Base-by-base conservation (phyloP, 306 rosid species). In the Gynostemma pentaphyllum region DNA sequence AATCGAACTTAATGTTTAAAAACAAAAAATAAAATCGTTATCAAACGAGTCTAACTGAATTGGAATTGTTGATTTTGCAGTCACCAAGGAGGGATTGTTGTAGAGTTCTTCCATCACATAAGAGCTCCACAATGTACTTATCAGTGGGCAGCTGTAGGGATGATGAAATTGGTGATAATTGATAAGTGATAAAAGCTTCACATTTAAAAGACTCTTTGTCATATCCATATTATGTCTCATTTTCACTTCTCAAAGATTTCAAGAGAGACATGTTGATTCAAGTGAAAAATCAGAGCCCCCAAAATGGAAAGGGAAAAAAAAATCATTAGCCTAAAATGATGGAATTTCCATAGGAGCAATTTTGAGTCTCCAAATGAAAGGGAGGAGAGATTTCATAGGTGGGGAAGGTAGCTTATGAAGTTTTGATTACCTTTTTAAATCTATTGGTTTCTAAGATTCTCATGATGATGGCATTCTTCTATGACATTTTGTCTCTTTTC, bases 21-120 rank as follows among this genome's bases (percentile, higher is more conserved):
- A n/a, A n/a, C n/a, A n/a, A n/a, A n/a, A n/a, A n/a, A n/a, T n/a
- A n/a, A n/a, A n/a, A n/a, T n/a, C n/a, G n/a, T n/a, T n/a, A n/a
- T n/a, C n/a, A n/a, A n/a, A n/a, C n/a, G n/a, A n/a, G n/a, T n/a
- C 2, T 47, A 50, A 51, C 9, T 41, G 48, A 68, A 74, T 28
- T 27, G 66, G 7, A 39, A 66, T 60, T 34, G 66, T 71, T 36
- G 39, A 19, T 52, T 73, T 34, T 79, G 85, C 83, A 92, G 99
- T 82, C 97, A 45, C 97, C 95, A 15, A 92, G 96, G 72, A 88
- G 89, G 55, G 95, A 92, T 76, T 86, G 95, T 16, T 88, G 99
- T 67, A 86, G 94, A 80, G 30, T 88, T 69, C 60, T 86, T 28
- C 81, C 95, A 23, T 54, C 94, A 32, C 74, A 45, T 4, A 81